Base-by-base conservation (phyloP, 202 grass and related monocot species). In the Digitaria exilis region DNA sequence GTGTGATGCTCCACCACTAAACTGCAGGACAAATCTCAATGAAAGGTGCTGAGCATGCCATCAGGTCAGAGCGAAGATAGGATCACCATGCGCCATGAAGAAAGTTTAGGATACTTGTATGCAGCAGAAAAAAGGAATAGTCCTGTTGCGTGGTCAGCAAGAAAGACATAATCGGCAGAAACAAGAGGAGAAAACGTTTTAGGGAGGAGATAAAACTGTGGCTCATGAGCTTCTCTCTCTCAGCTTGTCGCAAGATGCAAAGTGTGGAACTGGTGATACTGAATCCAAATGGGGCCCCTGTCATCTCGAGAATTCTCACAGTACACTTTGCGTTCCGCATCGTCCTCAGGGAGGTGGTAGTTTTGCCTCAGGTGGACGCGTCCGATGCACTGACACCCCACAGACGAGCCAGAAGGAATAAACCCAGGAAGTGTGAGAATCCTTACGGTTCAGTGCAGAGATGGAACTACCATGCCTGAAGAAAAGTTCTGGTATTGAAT, bases 91-190 rank as follows among this genome's bases (percentile, higher is more conserved):
- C n/a, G n/a, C n/a, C 3, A 12, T 34, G 60, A 65, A 64, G 26
- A 65, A 79, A 79, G 14, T 35, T 65, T 44, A 24, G n/a, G 76
- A 65, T 51, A 28, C 32, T 65, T 29, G n/a, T 51, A 44, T 49
- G 58, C 26, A 22, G 75, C 19, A 64, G 19, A 8, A 11, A 64
- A 77, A 62, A 28, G 8, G 0, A 31, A 77, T n/a, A 41, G 3
- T 64, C 6, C 1, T 32, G 8, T 15, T 30, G 17, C n/a, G 18
- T 18, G 26, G 19, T 64, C 26, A 34, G 24, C 42, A 49, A 49
- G n/a, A n/a, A 48, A 64, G 42, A 32, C 13, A 31, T n/a, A 9
- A 63, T n/a, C 17, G n/a, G 10, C 18, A 21, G 57, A 78, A 29
- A 17, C 58, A 48, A 65, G 42, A 49, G 76, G 26, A 1, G 24